A percentile compares a stretch with the other conserved stretches of the same genome.
phyloP scores from a whole-genome alignment of 108 stramenopile species.

The Cyclotella sp. region DNA sequence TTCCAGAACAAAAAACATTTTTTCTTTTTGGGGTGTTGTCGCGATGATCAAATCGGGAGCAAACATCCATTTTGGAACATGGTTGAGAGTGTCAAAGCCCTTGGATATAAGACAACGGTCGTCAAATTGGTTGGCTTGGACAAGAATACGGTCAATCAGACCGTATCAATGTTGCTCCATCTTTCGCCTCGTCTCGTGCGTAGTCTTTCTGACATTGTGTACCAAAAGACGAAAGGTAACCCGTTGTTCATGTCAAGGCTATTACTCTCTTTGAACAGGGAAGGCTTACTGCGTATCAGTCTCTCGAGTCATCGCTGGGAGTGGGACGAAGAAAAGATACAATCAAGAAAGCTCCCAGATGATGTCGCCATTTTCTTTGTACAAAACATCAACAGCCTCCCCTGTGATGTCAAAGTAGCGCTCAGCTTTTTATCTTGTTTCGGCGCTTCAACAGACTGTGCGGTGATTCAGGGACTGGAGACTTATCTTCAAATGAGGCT shows the following conservation, averaged over 20 bases:
- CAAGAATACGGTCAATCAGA: constrained; percentile 22
- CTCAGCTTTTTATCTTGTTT: constrained; percentile 24
- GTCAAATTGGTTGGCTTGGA: constrained; percentile 15
- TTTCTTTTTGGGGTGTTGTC: constrained; percentile 30
- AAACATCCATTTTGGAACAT: constrained; percentile 10
- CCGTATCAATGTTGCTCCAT: constrained; percentile 10
- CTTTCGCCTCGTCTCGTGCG: constrained; percentile 22
- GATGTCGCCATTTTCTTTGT: constrained; percentile 25
- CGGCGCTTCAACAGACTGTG: background rate
- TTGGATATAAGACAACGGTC: constrained; percentile 1
- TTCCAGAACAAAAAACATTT: background rate
- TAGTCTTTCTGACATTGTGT: constrained; percentile 3
- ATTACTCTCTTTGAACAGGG: constrained; percentile 21
- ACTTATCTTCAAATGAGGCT: constrained; percentile 3
- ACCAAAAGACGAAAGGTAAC: constrained; percentile 32
- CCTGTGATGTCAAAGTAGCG: constrained; percentile 10
- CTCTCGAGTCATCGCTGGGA: constrained; percentile 24
- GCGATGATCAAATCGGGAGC: constrained; percentile 25
- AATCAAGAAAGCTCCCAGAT: constrained; percentile 14
- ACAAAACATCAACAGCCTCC: constrained; percentile 11
- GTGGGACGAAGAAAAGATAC: constrained; percentile 29
- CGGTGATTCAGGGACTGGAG: constrained; percentile 20
- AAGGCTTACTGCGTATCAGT: constrained; percentile 20
- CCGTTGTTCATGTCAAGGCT: constrained; percentile 25
- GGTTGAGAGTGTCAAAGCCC: background rate